These are phyloP conservation scores for Starmerella apicola DNA, from an alignment of 805 yeast genomes.

Conservation along the genomic window DNA sequence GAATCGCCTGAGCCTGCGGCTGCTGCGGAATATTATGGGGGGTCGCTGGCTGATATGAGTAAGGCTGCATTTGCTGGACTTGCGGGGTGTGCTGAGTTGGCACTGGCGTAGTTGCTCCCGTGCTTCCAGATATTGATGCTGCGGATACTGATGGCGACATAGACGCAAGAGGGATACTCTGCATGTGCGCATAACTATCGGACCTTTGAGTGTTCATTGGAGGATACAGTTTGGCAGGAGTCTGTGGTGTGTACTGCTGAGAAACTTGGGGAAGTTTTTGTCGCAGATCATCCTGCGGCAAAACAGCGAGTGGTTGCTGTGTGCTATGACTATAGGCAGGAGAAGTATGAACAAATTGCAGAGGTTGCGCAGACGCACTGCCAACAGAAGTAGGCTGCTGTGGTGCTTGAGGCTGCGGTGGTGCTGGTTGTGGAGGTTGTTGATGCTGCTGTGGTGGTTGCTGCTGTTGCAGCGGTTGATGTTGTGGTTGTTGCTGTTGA, in stretches of 20 bases:
- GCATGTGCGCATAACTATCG: no score
- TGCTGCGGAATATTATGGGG: conserved; percentile 2
- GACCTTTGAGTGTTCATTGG: no score
- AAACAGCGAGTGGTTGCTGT: no score
- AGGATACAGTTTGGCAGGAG: no score
- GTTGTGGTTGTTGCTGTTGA: conserved; percentile 6
- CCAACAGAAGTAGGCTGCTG: not conserved
- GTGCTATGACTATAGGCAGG: not conserved
- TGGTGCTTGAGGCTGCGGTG: not conserved
- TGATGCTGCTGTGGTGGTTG: not conserved
- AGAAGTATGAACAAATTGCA: not conserved
- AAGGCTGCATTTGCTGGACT: conserved; percentile 4
- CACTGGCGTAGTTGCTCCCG: conserved; percentile 7
- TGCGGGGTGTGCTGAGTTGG: conserved; percentile 9
- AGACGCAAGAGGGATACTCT: no score
- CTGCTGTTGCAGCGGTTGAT: not conserved
- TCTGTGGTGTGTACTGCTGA: no score
- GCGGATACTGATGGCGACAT: no score
- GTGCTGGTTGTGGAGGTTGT: conserved; percentile 1
- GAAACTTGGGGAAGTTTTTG: no score
- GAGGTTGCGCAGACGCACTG: not conserved
- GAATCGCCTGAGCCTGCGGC: conserved; percentile 1
- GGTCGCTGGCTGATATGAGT: not conserved
- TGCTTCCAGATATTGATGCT: no score
- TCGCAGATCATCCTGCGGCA: no score